Percentiles rank a stretch among this genome's conserved stretches.
These are phyloP conservation scores for Andrographis paniculata DNA, from an alignment of 305 asterid genomes.

Conservation along the genomic window DNA sequence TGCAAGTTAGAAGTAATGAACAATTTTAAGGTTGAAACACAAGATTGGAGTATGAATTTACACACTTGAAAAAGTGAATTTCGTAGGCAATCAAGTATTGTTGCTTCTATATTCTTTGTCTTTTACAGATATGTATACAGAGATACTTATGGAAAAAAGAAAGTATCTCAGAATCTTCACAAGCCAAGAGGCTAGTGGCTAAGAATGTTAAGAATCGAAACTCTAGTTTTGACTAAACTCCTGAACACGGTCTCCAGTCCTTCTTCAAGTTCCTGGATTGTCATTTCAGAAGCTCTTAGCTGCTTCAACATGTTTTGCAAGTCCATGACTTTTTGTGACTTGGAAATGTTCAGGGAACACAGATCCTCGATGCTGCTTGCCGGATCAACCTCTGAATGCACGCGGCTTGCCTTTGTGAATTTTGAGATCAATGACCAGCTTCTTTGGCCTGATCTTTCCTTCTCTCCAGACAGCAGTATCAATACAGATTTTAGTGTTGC, in stretches of 20 bases:
- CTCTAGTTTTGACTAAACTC: background rate
- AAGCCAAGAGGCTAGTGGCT: conserved; percentile 1
- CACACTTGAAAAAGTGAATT: background rate
- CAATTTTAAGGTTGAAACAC: too few species aligned
- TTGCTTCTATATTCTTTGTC: background rate
- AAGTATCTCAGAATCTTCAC: background rate
- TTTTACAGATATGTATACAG: conserved; percentile 3
- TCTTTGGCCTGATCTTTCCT: conserved; percentile 13
- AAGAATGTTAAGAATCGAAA: background rate
- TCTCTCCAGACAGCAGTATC: conserved; percentile 17
- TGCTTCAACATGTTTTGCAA: background rate
- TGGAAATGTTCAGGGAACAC: conserved; percentile 9
- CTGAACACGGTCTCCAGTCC: background rate
- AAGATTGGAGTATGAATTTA: too few species aligned
- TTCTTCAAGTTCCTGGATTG: background rate
- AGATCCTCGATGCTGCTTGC: conserved; percentile 15
- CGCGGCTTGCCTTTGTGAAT: conserved; percentile 4
- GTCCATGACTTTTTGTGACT: conserved; percentile 10
- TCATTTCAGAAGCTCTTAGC: background rate
- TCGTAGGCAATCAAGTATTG: background rate
- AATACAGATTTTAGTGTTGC: conserved; percentile 13
- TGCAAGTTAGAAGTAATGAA: too few species aligned
- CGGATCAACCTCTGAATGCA: conserved; percentile 10
- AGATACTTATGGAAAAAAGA: background rate
- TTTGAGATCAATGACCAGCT: conserved; percentile 32